phyloP scores from a whole-genome alignment of 179 eudicot species.

The Nepenthes alata region DNA sequence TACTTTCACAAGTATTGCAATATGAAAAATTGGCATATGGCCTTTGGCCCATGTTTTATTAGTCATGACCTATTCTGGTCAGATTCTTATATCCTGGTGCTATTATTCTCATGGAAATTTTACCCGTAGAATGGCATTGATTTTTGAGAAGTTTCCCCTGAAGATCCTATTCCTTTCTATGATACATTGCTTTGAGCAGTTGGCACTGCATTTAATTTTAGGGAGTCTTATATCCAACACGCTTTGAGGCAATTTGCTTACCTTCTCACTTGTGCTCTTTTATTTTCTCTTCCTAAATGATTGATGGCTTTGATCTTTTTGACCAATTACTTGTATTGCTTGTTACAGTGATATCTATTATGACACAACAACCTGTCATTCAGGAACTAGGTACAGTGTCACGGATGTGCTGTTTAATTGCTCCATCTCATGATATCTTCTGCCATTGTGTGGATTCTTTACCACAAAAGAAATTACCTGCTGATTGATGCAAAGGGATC shows the following conservation, averaged over 20 bases:
- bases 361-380: conserved; percentile 69
- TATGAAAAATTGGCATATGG: no score
- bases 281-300: not conserved
- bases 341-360: conserved; percentile 56
- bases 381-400: conserved; percentile 45
- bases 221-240: no score
- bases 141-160: not conserved
- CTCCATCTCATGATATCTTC: not conserved
- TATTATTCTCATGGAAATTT: no score
- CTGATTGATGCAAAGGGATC: not conserved
- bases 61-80: no score
- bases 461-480: not conserved
- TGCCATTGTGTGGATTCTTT: not conserved
- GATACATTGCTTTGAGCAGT: not conserved
- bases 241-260: not conserved
- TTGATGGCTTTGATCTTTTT: conserved; percentile 5
- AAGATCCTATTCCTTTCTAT: not conserved
- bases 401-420: not conserved
- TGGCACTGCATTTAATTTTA: no score
- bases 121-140: no score
- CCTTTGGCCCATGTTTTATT: no score
- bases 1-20: no score
- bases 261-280: not conserved
- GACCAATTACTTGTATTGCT: conserved; percentile 10
- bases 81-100: no score